Conservation (phyloP, 106 monocot genomes). For the Iris macrosiphon region DNA sequence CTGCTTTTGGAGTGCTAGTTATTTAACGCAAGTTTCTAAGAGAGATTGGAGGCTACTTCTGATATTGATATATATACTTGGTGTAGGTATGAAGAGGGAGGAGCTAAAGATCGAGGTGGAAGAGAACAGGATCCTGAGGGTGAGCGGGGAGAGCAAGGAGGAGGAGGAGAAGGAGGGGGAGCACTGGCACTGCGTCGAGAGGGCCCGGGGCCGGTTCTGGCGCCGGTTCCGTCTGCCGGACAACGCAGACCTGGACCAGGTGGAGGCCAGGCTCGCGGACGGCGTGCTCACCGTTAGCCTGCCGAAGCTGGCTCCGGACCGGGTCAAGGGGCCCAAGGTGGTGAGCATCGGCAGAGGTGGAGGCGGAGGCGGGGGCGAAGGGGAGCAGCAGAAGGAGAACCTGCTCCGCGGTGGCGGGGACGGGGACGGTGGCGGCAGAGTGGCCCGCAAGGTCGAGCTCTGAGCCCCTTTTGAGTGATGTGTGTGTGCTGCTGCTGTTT, state of each 20-base stretch:
- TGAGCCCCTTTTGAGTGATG: too few relatives aligned
- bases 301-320: constrained; percentile 29
- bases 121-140: constrained; percentile 47
- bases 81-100: constrained; percentile 49
- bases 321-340: constrained; percentile 17
- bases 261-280: constrained; percentile 35
- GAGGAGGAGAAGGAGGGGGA: constrained; percentile 61
- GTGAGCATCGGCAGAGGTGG: constrained; percentile 21
- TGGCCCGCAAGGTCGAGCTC: constrained; percentile 3
- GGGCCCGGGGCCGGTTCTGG: constrained; percentile 71
- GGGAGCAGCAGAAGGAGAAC: too few relatives aligned
- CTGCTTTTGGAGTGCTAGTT: too few relatives aligned
- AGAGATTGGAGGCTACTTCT: too few relatives aligned
- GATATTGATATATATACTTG: too few relatives aligned
- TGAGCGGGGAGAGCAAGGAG: constrained; percentile 61
- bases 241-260: constrained; percentile 43
- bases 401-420: background rate
- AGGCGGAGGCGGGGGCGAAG: background rate
- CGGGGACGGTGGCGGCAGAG: background rate
- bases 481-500: too few relatives aligned
- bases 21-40: too few relatives aligned
- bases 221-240: constrained; percentile 71
- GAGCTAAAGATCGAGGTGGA: constrained; percentile 72
- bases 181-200: constrained; percentile 57
- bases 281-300: constrained; percentile 36